Percentiles rank a stretch among this genome's conserved stretches.
phyloP scores from a whole-genome alignment of 768 basidiomycete species.

The Neoboletus brunneissimus region DNA sequence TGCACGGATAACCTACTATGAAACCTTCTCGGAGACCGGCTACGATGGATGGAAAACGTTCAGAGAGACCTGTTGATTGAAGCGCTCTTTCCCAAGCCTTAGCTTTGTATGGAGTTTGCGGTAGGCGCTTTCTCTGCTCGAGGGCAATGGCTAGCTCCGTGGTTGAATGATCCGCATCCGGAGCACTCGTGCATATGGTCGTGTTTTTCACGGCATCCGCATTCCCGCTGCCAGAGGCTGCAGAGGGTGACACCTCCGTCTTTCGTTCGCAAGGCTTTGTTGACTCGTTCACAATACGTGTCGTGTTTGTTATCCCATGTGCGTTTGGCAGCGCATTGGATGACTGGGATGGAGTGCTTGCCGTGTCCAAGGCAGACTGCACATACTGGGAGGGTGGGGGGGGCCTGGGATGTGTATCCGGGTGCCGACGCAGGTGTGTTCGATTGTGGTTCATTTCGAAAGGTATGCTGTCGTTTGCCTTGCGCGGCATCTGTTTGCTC shows the following conservation, averaged over 20 bases:
- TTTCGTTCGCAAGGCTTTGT: not conserved
- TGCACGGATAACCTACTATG: too few relatives aligned
- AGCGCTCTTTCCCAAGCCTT: too few relatives aligned
- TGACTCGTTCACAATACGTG: not conserved
- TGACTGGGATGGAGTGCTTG: not conserved
- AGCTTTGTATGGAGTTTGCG: too few relatives aligned
- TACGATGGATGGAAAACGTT: too few relatives aligned
- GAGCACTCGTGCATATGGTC: too few relatives aligned
- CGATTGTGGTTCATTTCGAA: not conserved
- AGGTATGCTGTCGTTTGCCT: not conserved
- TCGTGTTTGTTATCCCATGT: not conserved
- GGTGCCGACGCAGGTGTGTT: too few relatives aligned
- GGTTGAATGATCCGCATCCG: too few relatives aligned
- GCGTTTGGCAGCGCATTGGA: not conserved
- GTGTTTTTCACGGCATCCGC: not conserved
- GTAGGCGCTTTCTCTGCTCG: too few relatives aligned
- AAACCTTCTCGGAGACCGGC: too few relatives aligned
- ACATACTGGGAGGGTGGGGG: not conserved
- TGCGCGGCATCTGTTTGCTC: rapidly evolving
- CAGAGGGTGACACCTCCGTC: not conserved
- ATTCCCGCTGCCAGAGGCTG: not conserved
- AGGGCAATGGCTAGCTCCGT: too few relatives aligned
- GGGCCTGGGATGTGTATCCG: too few relatives aligned
- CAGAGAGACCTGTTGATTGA: too few relatives aligned
- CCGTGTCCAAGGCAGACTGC: not conserved